Evolutionary conservation across 805 yeast genomes (phyloP).

Genomic region (Wickerhamiella azyma): DNA sequence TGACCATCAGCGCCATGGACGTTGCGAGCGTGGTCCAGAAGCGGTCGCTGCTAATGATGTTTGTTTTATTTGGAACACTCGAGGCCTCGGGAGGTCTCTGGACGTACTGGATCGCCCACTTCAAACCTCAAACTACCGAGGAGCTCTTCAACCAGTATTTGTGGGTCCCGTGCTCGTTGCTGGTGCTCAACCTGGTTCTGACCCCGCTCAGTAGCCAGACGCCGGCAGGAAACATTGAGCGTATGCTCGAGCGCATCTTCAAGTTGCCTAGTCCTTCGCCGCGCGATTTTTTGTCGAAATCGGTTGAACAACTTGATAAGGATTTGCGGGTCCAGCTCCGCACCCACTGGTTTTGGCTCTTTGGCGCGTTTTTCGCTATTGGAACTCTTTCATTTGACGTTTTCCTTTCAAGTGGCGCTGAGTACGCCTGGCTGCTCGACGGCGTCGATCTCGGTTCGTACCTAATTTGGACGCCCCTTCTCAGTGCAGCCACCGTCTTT

Average conservation of each 20-base stretch:
- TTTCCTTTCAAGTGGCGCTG: slow-evolving; percentile 7
- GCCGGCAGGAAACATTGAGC: slow-evolving; percentile 7
- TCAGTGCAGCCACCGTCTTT: slow-evolving; percentile 2
- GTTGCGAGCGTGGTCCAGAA: slow-evolving; percentile 3
- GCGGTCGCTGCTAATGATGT: slow-evolving; percentile 1
- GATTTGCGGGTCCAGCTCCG: neutral
- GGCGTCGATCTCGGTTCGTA: neutral
- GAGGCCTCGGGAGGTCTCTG: slow-evolving; percentile 9
- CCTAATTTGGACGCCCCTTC: neutral
- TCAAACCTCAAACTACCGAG: slow-evolving; percentile 1
- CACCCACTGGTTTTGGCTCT: slow-evolving; percentile 7
- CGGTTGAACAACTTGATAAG: neutral
- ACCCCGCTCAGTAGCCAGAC: slow-evolving; percentile 8
- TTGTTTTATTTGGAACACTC: slow-evolving; percentile 2
- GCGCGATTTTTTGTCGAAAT: neutral
- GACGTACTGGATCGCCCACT: slow-evolving; percentile 1
- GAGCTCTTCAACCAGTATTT: slow-evolving; percentile 6
- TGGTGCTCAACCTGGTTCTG: neutral
- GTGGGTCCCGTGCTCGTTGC: slow-evolving; percentile 3
- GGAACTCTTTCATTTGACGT: slow-evolving; percentile 1
- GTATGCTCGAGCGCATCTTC: slow-evolving; percentile 4
- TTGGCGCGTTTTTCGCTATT: neutral
- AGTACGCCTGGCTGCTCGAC: slow-evolving; percentile 4
- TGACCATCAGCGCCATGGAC: slow-evolving; percentile 7
- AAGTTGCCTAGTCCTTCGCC: neutral